Base-by-base conservation (phyloP, 2,329 filamentous ascomycete genomes). In the Xylaria arbuscula region DNA sequence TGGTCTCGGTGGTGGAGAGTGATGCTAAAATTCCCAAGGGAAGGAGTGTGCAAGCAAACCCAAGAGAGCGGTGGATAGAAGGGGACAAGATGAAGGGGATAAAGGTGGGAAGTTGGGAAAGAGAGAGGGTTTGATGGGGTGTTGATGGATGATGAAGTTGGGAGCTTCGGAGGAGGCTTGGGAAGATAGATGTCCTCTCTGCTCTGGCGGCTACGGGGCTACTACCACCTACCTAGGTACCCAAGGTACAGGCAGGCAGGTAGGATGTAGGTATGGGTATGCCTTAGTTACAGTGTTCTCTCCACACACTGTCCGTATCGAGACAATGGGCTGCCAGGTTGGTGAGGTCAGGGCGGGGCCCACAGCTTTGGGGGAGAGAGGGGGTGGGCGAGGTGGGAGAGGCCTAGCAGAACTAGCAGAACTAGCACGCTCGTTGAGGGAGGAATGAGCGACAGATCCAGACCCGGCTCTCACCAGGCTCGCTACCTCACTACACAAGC, bases 1-100 rank as follows among this genome's bases (percentile, higher is more conserved):
- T 79, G 55, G 42, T 68, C 64, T 80, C 76, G 79, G 73, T 77
- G 74, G 69, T 74, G 75, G 77, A 79, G 78, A 75, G 69, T 55
- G 72, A 73, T 76, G 70, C 70, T 70, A 59, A 74, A 73, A 74
- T 74, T 69, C 74, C 73, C 73, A 72, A 73, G 72, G 77, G 75
- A 78, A 78, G 76, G 76, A 77, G 74, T 70, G 76, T 77, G 72
- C 65, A 70, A 73, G 67, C 68, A 73, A 74, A 74, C 70, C 73
- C 75, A 73, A 76, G 72, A 76, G 74, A 76, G 73, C 70, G 69
- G 65, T 60, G 62, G 55, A 47, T 64, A 55, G 64, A 69, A 28
- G 61, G 56, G 65, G 62, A 63, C 47, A 60, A 62, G 62, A 64
- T 68, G 56, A 54, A 60, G 62, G 42, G 45, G 62, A 57, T 55